Conservation (phyloP, 371 early-diverging fungal species). For the Actinomucor elegans region DNA sequence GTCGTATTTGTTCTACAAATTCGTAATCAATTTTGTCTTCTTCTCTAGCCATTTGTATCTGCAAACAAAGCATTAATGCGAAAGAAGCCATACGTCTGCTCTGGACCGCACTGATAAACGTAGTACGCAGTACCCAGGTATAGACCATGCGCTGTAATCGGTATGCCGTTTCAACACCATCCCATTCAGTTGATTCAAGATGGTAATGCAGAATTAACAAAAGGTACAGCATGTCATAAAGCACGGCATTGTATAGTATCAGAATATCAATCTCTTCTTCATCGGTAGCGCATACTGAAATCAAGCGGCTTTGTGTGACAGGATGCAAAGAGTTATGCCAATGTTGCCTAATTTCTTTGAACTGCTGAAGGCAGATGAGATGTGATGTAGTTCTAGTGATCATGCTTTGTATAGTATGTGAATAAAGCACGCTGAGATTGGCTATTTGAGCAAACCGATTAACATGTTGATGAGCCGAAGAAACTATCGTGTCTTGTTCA, state of each 20-base stretch:
- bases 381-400: slow-evolving; percentile 7
- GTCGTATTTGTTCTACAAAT: slow-evolving; percentile 13
- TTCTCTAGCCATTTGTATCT: slow-evolving; percentile 12
- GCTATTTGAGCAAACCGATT: slow-evolving; percentile 22
- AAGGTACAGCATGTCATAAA: slow-evolving; percentile 24
- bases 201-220: slow-evolving; percentile 10
- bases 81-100: slow-evolving; percentile 21
- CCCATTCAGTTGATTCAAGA: slow-evolving; percentile 6
- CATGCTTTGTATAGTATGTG: slow-evolving; percentile 20
- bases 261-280: slow-evolving; percentile 14
- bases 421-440: slow-evolving; percentile 19
- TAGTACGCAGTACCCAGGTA: slow-evolving; percentile 3
- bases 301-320: slow-evolving; percentile 7
- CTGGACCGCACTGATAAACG: slow-evolving; percentile 14
- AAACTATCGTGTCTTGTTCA: background rate
- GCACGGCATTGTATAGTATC: slow-evolving; percentile 17
- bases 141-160: slow-evolving; percentile 22
- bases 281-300: background rate
- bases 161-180: slow-evolving; percentile 15
- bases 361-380: slow-evolving; percentile 18
- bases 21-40: slow-evolving; percentile 7
- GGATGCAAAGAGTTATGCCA: slow-evolving; percentile 20
- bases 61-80: slow-evolving; percentile 17
- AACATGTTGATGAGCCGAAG: slow-evolving; percentile 3
- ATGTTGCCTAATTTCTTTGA: slow-evolving; percentile 20